Evolutionary conservation across 768 basidiomycete species (phyloP).

Genomic region (Tricholoma furcatifolium): DNA sequence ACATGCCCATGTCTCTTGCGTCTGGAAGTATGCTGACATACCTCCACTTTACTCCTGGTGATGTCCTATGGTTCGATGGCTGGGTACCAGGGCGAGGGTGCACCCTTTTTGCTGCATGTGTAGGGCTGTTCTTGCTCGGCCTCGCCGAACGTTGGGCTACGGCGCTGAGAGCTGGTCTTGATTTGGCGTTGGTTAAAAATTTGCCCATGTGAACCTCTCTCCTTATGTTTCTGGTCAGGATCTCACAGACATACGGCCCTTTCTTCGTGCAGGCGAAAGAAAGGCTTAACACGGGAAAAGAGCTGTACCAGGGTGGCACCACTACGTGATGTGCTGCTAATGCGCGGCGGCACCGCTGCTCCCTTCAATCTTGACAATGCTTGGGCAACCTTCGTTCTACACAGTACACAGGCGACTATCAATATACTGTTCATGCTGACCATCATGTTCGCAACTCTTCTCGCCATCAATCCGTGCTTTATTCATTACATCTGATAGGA

Average conservation of each 20-base stretch:
- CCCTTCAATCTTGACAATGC: slow-evolving; percentile 68
- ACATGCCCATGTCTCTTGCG: slow-evolving; percentile 51
- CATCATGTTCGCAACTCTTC: slow-evolving; percentile 57
- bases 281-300: no score
- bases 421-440: slow-evolving; percentile 70
- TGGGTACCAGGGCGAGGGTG: no score
- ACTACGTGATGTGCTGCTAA: no score
- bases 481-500: slow-evolving; percentile 43
- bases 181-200: slow-evolving; percentile 54
- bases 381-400: slow-evolving; percentile 57
- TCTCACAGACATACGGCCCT: no score
- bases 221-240: no score
- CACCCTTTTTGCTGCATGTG: slow-evolving; percentile 70
- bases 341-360: slow-evolving; percentile 27
- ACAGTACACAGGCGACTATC: slow-evolving; percentile 51
- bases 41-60: slow-evolving; percentile 64
- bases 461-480: not conserved
- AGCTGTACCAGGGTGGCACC: no score
- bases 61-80: slow-evolving; percentile 57
- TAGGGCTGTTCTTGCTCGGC: slow-evolving; percentile 74
- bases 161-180: slow-evolving; percentile 48
- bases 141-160: slow-evolving; percentile 72
- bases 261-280: no score
- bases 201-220: no score
- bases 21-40: slow-evolving; percentile 52